phyloP scores from a whole-genome alignment of 306 rosid genomes.

The Vigna hirtella region DNA sequence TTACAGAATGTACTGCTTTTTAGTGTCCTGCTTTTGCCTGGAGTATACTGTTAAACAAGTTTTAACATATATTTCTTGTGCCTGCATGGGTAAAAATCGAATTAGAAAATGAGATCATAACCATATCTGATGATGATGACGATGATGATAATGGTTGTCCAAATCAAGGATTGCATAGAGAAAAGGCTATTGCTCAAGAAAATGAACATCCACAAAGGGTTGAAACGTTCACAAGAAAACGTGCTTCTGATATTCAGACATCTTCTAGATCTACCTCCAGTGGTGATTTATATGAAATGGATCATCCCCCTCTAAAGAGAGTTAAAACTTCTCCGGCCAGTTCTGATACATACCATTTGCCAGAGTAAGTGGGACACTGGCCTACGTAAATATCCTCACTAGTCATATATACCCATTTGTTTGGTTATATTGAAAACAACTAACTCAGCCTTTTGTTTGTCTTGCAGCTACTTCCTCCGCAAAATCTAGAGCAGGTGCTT shows the following conservation, averaged over 20 bases:
- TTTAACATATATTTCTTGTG: conserved; percentile 30
- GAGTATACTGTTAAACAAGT: conserved; percentile 20
- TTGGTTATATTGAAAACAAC: conserved; percentile 11
- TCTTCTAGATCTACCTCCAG: not conserved
- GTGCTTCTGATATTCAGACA: not conserved
- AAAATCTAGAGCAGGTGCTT: conserved; percentile 7
- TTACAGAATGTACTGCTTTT: conserved; percentile 22
- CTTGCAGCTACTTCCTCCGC: not conserved
- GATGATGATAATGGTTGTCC: conserved; percentile 1
- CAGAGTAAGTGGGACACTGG: not conserved
- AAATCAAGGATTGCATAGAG: not conserved
- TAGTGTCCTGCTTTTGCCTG: conserved; percentile 7
- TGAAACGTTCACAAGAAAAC: not conserved
- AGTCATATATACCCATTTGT: not conserved
- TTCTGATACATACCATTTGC: not conserved
- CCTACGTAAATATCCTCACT: not conserved
- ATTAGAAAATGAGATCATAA: not conserved
- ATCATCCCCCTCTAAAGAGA: not conserved
- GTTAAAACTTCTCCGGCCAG: not conserved
- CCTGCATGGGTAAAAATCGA: conserved; percentile 7
- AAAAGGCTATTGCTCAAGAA: not conserved
- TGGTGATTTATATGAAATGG: not conserved
- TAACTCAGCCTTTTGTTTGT: not conserved
- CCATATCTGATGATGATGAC: conserved; percentile 21
- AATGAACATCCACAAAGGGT: not conserved